Evolutionary conservation across 805 yeast species (phyloP).

Genomic region (Ogataea philodendri): DNA sequence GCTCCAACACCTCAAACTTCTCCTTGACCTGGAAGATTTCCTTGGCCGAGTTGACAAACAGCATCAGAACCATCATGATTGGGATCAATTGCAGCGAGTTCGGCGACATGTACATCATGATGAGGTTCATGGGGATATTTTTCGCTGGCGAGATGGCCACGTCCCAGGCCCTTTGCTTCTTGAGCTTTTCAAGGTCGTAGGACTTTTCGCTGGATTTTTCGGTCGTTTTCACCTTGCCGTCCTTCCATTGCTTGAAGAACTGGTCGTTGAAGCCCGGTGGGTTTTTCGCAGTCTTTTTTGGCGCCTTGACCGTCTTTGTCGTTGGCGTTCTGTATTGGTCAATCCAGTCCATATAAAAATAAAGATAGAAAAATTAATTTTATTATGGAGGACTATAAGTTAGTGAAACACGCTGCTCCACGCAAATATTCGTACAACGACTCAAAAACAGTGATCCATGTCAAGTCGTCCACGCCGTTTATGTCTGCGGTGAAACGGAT

Average conservation of each 20-base stretch:
- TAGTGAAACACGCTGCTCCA: constrained; percentile 56
- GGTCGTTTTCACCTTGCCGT: constrained; percentile 10
- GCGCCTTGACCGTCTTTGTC: constrained; percentile 1
- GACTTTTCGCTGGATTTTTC: constrained; percentile 9
- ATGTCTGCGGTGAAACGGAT: constrained; percentile 70
- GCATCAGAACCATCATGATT: constrained; percentile 82
- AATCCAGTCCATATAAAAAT: constrained; percentile 11
- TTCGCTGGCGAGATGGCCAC: constrained; percentile 80
- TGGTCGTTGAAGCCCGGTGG: constrained; percentile 25
- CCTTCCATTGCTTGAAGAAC: constrained; percentile 18
- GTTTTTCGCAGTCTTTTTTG: constrained; percentile 9
- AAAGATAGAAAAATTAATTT: constrained; percentile 3
- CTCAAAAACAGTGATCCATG: constrained; percentile 47
- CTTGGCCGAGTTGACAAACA: constrained; percentile 73
- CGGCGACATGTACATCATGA: constrained; percentile 93
- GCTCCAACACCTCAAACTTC: constrained; percentile 43
- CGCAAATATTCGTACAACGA: constrained; percentile 42
- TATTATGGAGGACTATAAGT: constrained; percentile 33
- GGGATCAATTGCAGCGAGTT: constrained; percentile 86
- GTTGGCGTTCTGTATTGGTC: constrained; percentile 6
- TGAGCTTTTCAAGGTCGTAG: constrained; percentile 37
- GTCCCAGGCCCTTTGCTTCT: constrained; percentile 78
- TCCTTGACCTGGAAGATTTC: constrained; percentile 59
- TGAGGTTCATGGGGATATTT: constrained; percentile 78
- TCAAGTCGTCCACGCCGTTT: constrained; percentile 68